Evolutionary conservation across 805 yeast species (phyloP), one percentile per base, ranked within the genome.

Genomic region (Cyberlindnera mrakii): DNA sequence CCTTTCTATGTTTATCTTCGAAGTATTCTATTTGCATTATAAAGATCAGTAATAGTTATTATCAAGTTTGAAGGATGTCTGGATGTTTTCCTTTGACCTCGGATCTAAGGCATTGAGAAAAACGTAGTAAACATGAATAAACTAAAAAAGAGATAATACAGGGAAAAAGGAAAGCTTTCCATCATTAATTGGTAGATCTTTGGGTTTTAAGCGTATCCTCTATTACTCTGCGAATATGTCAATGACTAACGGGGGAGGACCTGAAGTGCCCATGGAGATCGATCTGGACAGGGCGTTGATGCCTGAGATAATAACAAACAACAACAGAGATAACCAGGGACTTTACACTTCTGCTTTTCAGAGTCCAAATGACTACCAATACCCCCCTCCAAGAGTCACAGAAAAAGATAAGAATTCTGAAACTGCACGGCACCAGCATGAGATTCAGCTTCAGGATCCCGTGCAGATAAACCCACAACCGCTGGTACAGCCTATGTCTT

Each of bases 251-350:
- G 37, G 30, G 14, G 37, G 35, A 15, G 32, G 18, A 4, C 35
- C 10, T 7, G 33, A 30, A 6, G 20, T 30, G 39, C 46, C 35
- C 16, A 18, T 42, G 23, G 52, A 52, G 38, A 54, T 52, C 29
- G 57, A 54, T 19, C 45, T 52, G 23, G 55, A 54, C 41, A 39
- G 39, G 35, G 57, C 57, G 5, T 36, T 51, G 37, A 44, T 35
- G 6, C 43, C 52, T 6, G 47, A 42, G 33, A 32, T 30, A 16
- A 30, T 31, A 14, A 17, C 7, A 18, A 11, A 4, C 37, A 19
- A 20, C 40, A 20, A 20, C 40, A 20, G n/a, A 11, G 35, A 35
- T 25, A n/a, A 25, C 23, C 38, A 20, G 27, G 27, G 11, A 23
- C 11, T 23, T 6, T 20, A 35, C 27, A 35, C 29, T 9, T 14